Evolutionary conservation across 116 monocot species (phyloP).

Genomic region (Trichopus zeylanicus): DNA sequence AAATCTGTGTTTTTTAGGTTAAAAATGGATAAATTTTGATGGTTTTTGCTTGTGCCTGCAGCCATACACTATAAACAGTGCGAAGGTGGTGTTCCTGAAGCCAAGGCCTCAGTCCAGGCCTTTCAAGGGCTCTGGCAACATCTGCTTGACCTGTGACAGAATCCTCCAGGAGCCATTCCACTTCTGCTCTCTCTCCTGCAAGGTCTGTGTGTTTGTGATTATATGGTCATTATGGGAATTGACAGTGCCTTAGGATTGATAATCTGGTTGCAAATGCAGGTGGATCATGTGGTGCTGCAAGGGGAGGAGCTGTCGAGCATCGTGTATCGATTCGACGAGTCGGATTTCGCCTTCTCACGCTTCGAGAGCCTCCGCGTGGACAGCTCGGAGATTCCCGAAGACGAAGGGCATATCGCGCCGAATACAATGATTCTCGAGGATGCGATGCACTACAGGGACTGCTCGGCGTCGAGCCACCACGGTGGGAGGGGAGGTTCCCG

Average conservation of each 20-base stretch:
- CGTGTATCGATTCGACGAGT: slow-evolving; percentile 55
- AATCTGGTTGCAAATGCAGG: slow-evolving; percentile 34
- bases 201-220: slow-evolving; percentile 28
- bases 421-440: slow-evolving; percentile 76
- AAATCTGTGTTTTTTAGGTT: background rate
- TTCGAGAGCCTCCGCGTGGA: slow-evolving; percentile 72
- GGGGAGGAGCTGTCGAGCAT: slow-evolving; percentile 85
- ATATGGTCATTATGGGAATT: too few relatives aligned
- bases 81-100: slow-evolving; percentile 92
- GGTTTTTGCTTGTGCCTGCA: too few relatives aligned
- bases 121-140: slow-evolving; percentile 83
- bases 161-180: slow-evolving; percentile 96
- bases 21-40: background rate
- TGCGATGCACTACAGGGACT: slow-evolving; percentile 31
- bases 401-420: slow-evolving; percentile 59
- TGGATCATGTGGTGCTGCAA: slow-evolving; percentile 85
- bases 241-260: background rate
- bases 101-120: slow-evolving; percentile 91
- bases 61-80: slow-evolving; percentile 96
- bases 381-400: slow-evolving; percentile 29
- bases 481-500: slow-evolving; percentile 1
- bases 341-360: slow-evolving; percentile 58
- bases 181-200: slow-evolving; percentile 93
- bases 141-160: slow-evolving; percentile 87
- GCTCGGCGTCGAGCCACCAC: slow-evolving; percentile 15